A percentile compares a stretch with the other conserved stretches of the same genome.
Evolutionary conservation across 305 asterid species (phyloP).

Genomic region (Solanum hybrid): DNA sequence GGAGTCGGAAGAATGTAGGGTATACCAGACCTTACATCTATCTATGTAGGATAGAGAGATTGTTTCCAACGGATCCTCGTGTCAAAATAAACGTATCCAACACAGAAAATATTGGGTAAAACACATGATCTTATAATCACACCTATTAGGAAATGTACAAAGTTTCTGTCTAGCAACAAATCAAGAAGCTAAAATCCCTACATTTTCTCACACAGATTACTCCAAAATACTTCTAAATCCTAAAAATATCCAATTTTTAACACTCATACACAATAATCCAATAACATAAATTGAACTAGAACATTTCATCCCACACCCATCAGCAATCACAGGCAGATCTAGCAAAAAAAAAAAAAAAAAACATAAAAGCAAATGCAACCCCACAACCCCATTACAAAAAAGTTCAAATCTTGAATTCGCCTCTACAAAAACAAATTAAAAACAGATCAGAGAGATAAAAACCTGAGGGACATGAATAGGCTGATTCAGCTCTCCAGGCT

Average conservation of each 20-base stretch:
- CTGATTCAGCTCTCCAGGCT: slow-evolving; percentile 91
- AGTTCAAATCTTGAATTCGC: not conserved
- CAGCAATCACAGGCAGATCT: not conserved
- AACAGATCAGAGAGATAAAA: not conserved
- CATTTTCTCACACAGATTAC: not conserved
- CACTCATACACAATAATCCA: not conserved
- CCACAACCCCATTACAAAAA: not conserved
- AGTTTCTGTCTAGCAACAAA: not conserved
- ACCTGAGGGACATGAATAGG: slow-evolving; percentile 94
- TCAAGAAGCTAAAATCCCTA: not conserved
- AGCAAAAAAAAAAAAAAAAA: not conserved
- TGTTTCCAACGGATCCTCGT: not conserved
- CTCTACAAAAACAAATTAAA: not conserved
- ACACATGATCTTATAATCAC: not conserved
- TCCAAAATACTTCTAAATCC: not conserved
- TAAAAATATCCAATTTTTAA: not conserved
- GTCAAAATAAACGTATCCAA: not conserved
- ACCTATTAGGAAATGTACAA: not conserved
- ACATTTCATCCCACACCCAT: not conserved
- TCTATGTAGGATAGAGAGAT: not conserved
- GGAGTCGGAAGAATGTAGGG: not conserved
- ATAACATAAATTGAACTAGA: not conserved
- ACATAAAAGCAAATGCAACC: not conserved
- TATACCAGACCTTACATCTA: not conserved
- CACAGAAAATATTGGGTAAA: not conserved